A percentile compares a stretch with the other conserved stretches of the same genome.
Conservation (phyloP, 495 filamentous ascomycete genomes). For the Hypomontagnella submonticulosa region DNA sequence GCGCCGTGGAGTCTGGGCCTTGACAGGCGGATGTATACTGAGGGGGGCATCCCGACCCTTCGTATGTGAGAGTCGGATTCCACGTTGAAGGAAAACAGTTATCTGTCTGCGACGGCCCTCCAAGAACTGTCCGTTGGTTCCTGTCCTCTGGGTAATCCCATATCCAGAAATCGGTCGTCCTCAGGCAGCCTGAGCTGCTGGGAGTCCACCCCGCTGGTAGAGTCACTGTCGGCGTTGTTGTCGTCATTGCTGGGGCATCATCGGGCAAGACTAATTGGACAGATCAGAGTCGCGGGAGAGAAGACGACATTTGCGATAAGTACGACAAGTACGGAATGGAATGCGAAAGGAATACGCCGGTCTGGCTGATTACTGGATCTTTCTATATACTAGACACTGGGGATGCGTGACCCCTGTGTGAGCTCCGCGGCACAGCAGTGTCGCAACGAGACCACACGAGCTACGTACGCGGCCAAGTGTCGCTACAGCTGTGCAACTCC, state of each 20-base stretch:
- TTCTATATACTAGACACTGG: too few relatives aligned
- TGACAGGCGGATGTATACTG: slow-evolving; percentile 43
- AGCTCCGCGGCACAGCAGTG: too few relatives aligned
- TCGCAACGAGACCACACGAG: too few relatives aligned
- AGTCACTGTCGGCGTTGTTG: slow-evolving; percentile 10
- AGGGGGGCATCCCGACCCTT: slow-evolving; percentile 37
- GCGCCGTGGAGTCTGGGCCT: slow-evolving; percentile 5
- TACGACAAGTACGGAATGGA: too few relatives aligned
- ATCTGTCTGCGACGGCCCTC: slow-evolving; percentile 45
- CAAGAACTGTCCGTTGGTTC: slow-evolving; percentile 43
- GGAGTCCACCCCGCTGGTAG: slow-evolving; percentile 37
- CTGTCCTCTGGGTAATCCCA: slow-evolving; percentile 29
- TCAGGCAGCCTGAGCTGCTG: slow-evolving; percentile 31
- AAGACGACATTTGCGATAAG: too few relatives aligned
- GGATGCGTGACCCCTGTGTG: too few relatives aligned
- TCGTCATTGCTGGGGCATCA: background rate
- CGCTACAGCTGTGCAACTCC: too few relatives aligned
- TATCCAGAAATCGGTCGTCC: slow-evolving; percentile 43
- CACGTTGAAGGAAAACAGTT: slow-evolving; percentile 45
- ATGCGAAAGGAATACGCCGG: too few relatives aligned
- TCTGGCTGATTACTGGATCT: too few relatives aligned
- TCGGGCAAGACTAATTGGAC: too few relatives aligned
- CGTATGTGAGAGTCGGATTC: slow-evolving; percentile 35
- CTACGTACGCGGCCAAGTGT: too few relatives aligned
- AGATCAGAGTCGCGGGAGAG: too few relatives aligned